Base-by-base conservation (phyloP, 164 flowering plant genomes). In the Tetracentron sinense region DNA sequence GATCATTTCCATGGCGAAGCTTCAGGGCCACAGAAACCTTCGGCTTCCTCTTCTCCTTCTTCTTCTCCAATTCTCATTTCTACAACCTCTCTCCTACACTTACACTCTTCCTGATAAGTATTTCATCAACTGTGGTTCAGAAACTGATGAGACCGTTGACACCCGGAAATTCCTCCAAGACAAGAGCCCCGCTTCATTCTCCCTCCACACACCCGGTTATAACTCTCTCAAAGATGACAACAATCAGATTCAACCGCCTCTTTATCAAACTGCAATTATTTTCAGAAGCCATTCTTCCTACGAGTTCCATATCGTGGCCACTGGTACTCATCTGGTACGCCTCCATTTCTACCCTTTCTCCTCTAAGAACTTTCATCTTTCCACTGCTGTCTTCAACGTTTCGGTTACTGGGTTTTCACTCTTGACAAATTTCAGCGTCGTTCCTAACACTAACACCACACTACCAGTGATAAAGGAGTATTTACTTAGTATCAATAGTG, bases 51-150 rank as follows among this genome's bases (percentile, higher is more conserved):
- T 3, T 38, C 44, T 47, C 19, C 22, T 17, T 27, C 30, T 26
- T 27, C 31, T 53, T 27, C 33, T 53, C 30, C 33, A 27, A 3
- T 20, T 35, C 29, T 60, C 20, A 12, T 54, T 56, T 47, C 55
- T 58, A 27, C 56, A 27, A 38, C 33, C 31, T 49, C 59, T 54
- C 22, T 21, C 54, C 19, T 63, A 64, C 53, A 21, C 61, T 47
- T 77, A 75, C 63, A 26, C 27, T 30, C 56, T 31, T 23, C 83
- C 78, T 6, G 61, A 58, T 0, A 58, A 70, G 56, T 78, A 69
- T 75, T 81, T 78, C 81, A 72, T 83, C 78, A 78, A 79, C 76
- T 83, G 84, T 49, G 88, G 88, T 4, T 81, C 88, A 14, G 29
- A 33, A 16, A 25, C 70, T 21, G 35, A 27, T 65, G 54, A 46